Percentiles rank a stretch among this genome's conserved stretches.
Evolutionary conservation across 1,284 basidiomycete species (phyloP).

Genomic region (Rhodotorula sp.): DNA sequence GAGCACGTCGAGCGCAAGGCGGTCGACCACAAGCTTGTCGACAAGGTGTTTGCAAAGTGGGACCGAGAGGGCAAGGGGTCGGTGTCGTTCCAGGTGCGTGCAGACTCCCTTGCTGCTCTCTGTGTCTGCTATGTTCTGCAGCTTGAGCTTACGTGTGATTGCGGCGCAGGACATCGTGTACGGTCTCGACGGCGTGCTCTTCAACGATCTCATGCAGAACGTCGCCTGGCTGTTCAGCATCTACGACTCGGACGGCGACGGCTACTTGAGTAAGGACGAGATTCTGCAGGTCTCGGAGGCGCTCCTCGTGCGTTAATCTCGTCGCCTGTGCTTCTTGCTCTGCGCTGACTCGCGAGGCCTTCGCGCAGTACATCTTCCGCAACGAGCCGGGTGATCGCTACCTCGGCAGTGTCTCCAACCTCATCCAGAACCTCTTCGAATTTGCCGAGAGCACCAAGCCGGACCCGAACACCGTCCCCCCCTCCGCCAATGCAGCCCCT

Average conservation of each 20-base stretch:
- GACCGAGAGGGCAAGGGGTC: conserved; percentile 76
- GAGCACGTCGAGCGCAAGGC: conserved; percentile 72
- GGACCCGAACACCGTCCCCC: not conserved
- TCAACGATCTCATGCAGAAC: conserved; percentile 95
- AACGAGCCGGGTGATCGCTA: conserved; percentile 97
- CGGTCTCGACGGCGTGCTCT: conserved; percentile 88
- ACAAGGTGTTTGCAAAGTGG: conserved; percentile 85
- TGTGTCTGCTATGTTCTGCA: not conserved
- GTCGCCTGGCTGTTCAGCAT: conserved; percentile 99
- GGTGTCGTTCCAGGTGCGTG: conserved; percentile 73
- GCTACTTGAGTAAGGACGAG: conserved; percentile 92
- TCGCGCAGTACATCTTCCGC: conserved; percentile 91
- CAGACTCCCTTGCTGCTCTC: no score
- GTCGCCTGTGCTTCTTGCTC: not conserved
- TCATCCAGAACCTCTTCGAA: conserved; percentile 96
- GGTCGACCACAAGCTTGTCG: conserved; percentile 74
- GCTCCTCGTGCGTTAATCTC: conserved; percentile 65
- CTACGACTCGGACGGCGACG: conserved; percentile 94
- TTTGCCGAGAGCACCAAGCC: conserved; percentile 72
- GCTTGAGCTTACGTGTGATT: not conserved
- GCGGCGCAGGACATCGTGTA: conserved; percentile 74
- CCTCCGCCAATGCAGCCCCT: not conserved
- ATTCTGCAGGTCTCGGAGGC: conserved; percentile 88
- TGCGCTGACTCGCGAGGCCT: not conserved
- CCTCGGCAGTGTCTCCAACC: conserved; percentile 88